Percentiles rank a stretch among this genome's conserved stretches.
Conservation (phyloP, 1,139 yeast genomes). For the Meyerozyma carpophila region DNA sequence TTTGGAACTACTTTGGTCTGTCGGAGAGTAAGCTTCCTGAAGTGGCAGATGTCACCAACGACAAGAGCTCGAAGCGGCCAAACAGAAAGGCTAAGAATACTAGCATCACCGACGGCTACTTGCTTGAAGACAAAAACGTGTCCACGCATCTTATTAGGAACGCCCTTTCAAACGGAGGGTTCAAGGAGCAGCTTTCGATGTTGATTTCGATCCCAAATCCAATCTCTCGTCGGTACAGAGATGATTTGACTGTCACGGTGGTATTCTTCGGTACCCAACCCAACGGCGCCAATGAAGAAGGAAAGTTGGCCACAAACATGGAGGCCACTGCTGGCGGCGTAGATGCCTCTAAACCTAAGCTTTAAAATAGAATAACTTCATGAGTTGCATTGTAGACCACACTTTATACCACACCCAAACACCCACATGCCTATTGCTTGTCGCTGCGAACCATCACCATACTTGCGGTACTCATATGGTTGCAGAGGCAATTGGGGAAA, state of each 20-base stretch:
- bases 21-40: constrained; percentile 54
- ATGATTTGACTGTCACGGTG: constrained; percentile 93
- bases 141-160: constrained; percentile 91
- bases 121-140: constrained; percentile 77
- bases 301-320: constrained; percentile 48
- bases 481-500: neutral
- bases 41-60: constrained; percentile 57
- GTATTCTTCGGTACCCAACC: constrained; percentile 74
- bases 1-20: constrained; percentile 44
- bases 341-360: constrained; percentile 44
- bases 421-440: neutral
- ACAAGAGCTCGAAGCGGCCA: constrained; percentile 43
- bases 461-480: neutral
- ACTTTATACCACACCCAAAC: neutral
- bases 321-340: constrained; percentile 57
- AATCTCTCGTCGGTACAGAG: constrained; percentile 85
- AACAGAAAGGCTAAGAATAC: constrained; percentile 36
- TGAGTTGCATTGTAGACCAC: neutral
- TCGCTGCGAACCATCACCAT: neutral
- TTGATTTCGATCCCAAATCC: constrained; percentile 92
- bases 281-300: constrained; percentile 37
- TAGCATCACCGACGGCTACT: constrained; percentile 26
- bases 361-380: constrained; percentile 15
- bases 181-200: constrained; percentile 81
- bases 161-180: constrained; percentile 86